A percentile compares a stretch with the other conserved stretches of the same genome.
phyloP scores from a whole-genome alignment of 495 filamentous ascomycete genomes.

The Neurospora pannonica region DNA sequence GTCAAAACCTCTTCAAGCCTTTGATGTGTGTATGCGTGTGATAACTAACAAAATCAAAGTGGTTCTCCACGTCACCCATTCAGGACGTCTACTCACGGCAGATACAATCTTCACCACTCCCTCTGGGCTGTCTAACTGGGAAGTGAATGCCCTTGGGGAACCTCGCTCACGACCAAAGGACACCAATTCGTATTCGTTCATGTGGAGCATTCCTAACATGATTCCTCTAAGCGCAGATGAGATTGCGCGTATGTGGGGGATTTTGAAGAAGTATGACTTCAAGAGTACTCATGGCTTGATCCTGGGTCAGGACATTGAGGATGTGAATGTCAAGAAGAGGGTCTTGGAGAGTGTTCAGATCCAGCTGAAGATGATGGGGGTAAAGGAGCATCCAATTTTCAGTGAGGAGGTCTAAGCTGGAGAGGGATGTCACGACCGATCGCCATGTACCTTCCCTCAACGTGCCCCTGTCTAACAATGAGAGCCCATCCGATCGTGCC shows the following conservation, averaged over 20 bases:
- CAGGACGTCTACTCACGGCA: slow-evolving; percentile 52
- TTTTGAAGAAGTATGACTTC: slow-evolving; percentile 49
- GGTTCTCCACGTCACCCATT: slow-evolving; percentile 43
- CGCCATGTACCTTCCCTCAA: background rate
- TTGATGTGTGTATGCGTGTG: background rate
- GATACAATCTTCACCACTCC: slow-evolving; percentile 64
- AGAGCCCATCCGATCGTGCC: background rate
- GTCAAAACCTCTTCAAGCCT: background rate
- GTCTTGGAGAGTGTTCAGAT: slow-evolving; percentile 71
- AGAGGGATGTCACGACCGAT: no score
- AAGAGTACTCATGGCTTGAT: slow-evolving; percentile 59
- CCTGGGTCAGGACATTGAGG: slow-evolving; percentile 47
- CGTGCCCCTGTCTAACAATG: background rate
- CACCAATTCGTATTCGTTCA: slow-evolving; percentile 58
- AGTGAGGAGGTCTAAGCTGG: slow-evolving; percentile 18
- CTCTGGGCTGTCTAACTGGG: slow-evolving; percentile 36
- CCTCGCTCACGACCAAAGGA: slow-evolving; percentile 39
- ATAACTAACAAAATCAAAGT: slow-evolving; percentile 13
- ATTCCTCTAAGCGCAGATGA: slow-evolving; percentile 56
- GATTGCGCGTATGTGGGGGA: slow-evolving; percentile 43
- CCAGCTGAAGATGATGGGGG: slow-evolving; percentile 49
- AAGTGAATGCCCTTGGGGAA: slow-evolving; percentile 20
- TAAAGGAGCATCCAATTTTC: slow-evolving; percentile 36
- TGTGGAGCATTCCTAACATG: slow-evolving; percentile 76
- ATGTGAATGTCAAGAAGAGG: slow-evolving; percentile 46